Conservation (phyloP, 176 grass and related monocot genomes). For the Oropetium thomaeum region DNA sequence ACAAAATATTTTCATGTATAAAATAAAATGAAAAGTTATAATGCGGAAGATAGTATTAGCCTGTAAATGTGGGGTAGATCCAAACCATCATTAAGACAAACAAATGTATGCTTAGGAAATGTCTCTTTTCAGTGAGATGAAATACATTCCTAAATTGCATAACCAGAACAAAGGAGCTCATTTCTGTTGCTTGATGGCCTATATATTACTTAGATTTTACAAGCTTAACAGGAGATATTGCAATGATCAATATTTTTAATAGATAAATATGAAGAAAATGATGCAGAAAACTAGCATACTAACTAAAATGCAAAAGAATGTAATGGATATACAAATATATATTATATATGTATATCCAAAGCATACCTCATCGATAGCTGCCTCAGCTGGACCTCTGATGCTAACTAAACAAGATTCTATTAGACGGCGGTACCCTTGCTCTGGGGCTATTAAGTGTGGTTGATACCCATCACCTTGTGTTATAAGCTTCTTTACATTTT, state of each 20-base stretch:
- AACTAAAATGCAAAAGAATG: background rate
- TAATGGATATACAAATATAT: background rate
- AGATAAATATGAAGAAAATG: background rate
- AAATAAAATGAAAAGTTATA: background rate
- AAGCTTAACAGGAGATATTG: background rate
- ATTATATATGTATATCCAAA: background rate
- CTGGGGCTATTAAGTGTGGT: slow-evolving; percentile 98
- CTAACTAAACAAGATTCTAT: slow-evolving; percentile 90
- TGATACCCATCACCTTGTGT: slow-evolving; percentile 96
- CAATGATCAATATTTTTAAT: background rate
- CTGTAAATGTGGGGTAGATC: background rate
- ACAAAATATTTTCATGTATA: background rate
- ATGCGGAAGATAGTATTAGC: background rate
- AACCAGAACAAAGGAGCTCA: background rate
- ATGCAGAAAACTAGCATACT: background rate
- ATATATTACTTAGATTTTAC: background rate
- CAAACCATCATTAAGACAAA: background rate
- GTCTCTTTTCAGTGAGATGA: background rate
- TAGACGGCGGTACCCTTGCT: slow-evolving; percentile 94
- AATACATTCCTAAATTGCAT: background rate
- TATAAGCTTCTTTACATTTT: slow-evolving; percentile 92
- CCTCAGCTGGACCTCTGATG: slow-evolving; percentile 94
- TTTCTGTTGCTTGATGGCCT: background rate
- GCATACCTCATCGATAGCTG: slow-evolving; percentile 81
- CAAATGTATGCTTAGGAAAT: background rate